Evolutionary conservation across 2,329 filamentous ascomycete species (phyloP).

Genomic region (Aureobasidium namibiae): DNA sequence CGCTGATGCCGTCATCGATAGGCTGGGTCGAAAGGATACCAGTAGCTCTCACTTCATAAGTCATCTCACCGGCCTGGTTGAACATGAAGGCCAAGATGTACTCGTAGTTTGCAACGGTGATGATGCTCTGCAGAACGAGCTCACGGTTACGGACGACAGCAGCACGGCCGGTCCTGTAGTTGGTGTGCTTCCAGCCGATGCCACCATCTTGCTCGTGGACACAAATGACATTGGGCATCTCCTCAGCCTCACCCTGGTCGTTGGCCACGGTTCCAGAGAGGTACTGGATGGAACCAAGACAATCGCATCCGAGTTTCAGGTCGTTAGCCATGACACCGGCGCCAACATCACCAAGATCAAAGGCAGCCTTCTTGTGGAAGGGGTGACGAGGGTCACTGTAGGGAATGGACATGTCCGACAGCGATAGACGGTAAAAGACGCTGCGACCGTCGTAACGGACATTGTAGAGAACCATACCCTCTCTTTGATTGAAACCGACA

Average conservation of each 20-base stretch:
- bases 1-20: conserved; percentile 55
- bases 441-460: conserved; percentile 45
- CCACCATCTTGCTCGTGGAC: conserved; percentile 64
- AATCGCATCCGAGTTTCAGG: conserved; percentile 62
- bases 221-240: conserved; percentile 60
- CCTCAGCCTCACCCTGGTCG: conserved; percentile 49
- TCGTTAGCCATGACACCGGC: conserved; percentile 62
- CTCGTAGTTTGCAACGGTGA: conserved; percentile 65
- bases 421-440: conserved; percentile 57
- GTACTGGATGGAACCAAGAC: conserved; percentile 62
- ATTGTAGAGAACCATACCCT: conserved; percentile 62
- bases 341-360: conserved; percentile 60
- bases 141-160: conserved; percentile 57
- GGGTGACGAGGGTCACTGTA: conserved; percentile 58
- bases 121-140: conserved; percentile 60
- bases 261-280: conserved; percentile 51
- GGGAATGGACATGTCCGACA: conserved; percentile 60
- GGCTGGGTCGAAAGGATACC: conserved; percentile 61
- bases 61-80: conserved; percentile 60
- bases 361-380: conserved; percentile 62
- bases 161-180: conserved; percentile 58
- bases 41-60: conserved; percentile 60
- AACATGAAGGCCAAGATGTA: conserved; percentile 66
- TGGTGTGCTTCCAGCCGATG: conserved; percentile 64
- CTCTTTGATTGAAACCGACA: conserved; percentile 53